Conservation (phyloP, 2,329 filamentous ascomycete genomes). For the Pestalotiopsis sp. region DNA sequence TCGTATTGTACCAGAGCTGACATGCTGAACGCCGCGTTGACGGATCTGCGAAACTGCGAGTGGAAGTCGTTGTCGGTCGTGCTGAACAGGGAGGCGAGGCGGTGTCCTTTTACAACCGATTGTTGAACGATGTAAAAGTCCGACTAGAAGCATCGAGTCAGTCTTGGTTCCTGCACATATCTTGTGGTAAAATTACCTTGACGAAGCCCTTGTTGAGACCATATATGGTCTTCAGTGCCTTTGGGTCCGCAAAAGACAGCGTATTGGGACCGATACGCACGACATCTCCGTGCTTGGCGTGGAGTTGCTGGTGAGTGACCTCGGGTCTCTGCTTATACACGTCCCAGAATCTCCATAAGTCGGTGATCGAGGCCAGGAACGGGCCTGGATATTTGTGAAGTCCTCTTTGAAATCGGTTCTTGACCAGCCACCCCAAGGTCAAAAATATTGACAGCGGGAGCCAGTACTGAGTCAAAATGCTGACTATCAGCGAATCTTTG, state of each 20-base stretch:
- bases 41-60: slow-evolving; percentile 72
- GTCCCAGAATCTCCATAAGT: slow-evolving; percentile 77
- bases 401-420: slow-evolving; percentile 56
- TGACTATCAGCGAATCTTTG: slow-evolving; percentile 36
- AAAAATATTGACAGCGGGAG: slow-evolving; percentile 35
- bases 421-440: slow-evolving; percentile 44
- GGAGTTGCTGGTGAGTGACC: slow-evolving; percentile 67
- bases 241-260: slow-evolving; percentile 74
- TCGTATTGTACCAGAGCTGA: slow-evolving; percentile 77
- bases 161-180: neutral
- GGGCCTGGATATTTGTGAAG: slow-evolving; percentile 75
- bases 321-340: slow-evolving; percentile 68
- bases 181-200: slow-evolving; percentile 57
- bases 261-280: slow-evolving; percentile 76
- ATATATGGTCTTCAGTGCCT: slow-evolving; percentile 76
- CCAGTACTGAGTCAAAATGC: slow-evolving; percentile 46
- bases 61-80: slow-evolving; percentile 77
- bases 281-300: slow-evolving; percentile 72
- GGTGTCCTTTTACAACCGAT: slow-evolving; percentile 68
- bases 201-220: slow-evolving; percentile 79
- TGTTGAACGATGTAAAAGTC: slow-evolving; percentile 83
- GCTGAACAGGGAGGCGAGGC: slow-evolving; percentile 74
- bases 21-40: slow-evolving; percentile 80
- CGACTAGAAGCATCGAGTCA: slow-evolving; percentile 52
- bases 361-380: slow-evolving; percentile 66